Percentiles rank a stretch among this genome's conserved stretches.
Conservation (phyloP, 768 basidiomycete genomes). For the Russula sp. region DNA sequence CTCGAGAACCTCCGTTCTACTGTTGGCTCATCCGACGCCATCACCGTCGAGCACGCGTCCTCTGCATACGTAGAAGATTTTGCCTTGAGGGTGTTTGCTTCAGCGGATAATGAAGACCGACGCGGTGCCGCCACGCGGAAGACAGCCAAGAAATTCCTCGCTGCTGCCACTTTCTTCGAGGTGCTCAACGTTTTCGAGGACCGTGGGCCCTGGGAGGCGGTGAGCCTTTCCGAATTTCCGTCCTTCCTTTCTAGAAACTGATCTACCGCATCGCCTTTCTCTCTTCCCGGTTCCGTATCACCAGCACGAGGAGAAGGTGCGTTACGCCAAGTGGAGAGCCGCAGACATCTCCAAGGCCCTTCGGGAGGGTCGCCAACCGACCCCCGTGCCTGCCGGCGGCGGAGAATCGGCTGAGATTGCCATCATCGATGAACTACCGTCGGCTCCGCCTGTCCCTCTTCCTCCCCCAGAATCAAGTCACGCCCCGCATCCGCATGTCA, state of each 20-base stretch:
- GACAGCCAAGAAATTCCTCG: slow-evolving; percentile 92
- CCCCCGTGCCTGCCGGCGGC: slow-evolving; percentile 65
- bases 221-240: neutral
- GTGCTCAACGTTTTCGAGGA: slow-evolving; percentile 63
- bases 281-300: neutral
- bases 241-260: neutral
- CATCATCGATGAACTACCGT: slow-evolving; percentile 23
- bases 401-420: slow-evolving; percentile 28
- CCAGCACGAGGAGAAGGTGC: slow-evolving; percentile 82
- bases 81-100: slow-evolving; percentile 80
- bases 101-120: slow-evolving; percentile 90
- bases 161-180: slow-evolving; percentile 92
- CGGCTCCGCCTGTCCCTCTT: slow-evolving; percentile 21
- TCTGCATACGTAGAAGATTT: slow-evolving; percentile 94
- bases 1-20: slow-evolving; percentile 79
- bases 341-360: slow-evolving; percentile 91
- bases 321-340: slow-evolving; percentile 97
- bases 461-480: slow-evolving; percentile 24
- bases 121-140: slow-evolving; percentile 71
- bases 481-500: neutral
- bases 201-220: slow-evolving; percentile 21
- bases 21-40: slow-evolving; percentile 68
- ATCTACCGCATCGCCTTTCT: neutral
- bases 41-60: slow-evolving; percentile 76
- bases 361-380: slow-evolving; percentile 84